These are phyloP conservation scores for Ammopiptanthus mongolicus DNA, from an alignment of 306 rosid genomes.

Conservation along the genomic window DNA sequence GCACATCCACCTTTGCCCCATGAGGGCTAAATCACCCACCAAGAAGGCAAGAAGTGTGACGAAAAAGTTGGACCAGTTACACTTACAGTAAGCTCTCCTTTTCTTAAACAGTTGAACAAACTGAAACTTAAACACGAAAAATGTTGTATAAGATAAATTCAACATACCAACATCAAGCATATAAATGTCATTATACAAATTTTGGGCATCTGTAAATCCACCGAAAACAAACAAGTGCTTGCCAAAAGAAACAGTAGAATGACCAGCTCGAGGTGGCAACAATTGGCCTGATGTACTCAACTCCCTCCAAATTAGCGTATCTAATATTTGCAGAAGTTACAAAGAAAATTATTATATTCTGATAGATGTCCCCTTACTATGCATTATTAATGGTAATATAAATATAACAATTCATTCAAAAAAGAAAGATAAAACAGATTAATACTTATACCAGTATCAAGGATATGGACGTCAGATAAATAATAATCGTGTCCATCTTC, in stretches of 20 bases:
- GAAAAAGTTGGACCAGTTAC: constrained; percentile 6
- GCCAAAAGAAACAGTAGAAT: constrained; percentile 81
- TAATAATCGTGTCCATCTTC: constrained; percentile 89
- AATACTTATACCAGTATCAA: constrained; percentile 80
- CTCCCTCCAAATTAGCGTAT: constrained; percentile 91
- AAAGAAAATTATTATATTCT: constrained; percentile 20
- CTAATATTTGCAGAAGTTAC: constrained; percentile 40
- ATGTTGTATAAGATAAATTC: background rate
- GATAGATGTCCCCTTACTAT: background rate
- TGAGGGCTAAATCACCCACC: constrained; percentile 1
- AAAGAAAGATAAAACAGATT: background rate
- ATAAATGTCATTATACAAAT: constrained; percentile 77
- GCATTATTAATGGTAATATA: background rate
- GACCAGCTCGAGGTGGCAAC: constrained; percentile 94
- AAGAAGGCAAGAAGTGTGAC: background rate
- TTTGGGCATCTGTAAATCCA: constrained; percentile 94
- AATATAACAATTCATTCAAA: background rate
- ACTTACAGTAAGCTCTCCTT: background rate
- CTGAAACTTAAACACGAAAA: background rate
- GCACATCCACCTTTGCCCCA: constrained; percentile 3
- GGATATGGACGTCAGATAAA: constrained; percentile 91
- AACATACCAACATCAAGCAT: constrained; percentile 87
- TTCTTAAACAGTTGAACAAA: constrained; percentile 10
- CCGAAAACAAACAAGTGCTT: constrained; percentile 90
- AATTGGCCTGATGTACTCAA: constrained; percentile 73